Base-by-base conservation (phyloP, 129 eudicot genomes). In the Apium graveolens region DNA sequence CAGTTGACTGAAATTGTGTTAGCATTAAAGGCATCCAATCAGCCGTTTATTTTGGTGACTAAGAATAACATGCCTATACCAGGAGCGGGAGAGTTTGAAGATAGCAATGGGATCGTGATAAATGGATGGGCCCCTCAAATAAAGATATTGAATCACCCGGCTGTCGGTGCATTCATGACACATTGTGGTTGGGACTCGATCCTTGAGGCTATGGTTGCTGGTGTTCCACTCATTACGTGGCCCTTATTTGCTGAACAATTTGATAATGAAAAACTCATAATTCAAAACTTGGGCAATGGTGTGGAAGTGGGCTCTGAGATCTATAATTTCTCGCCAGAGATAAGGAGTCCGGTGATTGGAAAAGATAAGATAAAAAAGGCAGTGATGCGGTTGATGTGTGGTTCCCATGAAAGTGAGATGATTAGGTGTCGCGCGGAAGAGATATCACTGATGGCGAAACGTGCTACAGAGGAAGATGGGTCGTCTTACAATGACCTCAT, bases 121-220 rank as follows among this genome's bases (percentile, higher is more conserved):
- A 5, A 24, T 24, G 65, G 29, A 24, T 55, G 65, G 65, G 65
- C 65, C 26, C 65, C 65, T 24, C 65, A 55, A 24, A 55, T 55
- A 24, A 55, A 55, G 13, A 55, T 55, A 55, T 55, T 55, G 31
- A 55, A 55, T 24, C 90, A 89, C 69, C 46, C 57, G 17, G 85
- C 87, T 0, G 11, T 82, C 0, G 85, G 86, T 0, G 87, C 86
- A 48, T 86, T 89, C 75, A 37, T 89, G 83, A 89, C 76, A 5
- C 90, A 89, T 14, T 89, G 90, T 44, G 90, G 92, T 10, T 86
- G 93, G 93, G 80, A 85, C 79, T 89, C 91, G 1, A 39, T 81
- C 17, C 83, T 85, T 31, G 95, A 87, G 39, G 86, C 86, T 1
- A 35, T 83, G 39, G 79, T 77, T 20, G 70, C 81, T 0, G 86